Evolutionary conservation across 495 filamentous ascomycete genomes (phyloP).

Genomic region (Trichocladium uniseriatum): DNA sequence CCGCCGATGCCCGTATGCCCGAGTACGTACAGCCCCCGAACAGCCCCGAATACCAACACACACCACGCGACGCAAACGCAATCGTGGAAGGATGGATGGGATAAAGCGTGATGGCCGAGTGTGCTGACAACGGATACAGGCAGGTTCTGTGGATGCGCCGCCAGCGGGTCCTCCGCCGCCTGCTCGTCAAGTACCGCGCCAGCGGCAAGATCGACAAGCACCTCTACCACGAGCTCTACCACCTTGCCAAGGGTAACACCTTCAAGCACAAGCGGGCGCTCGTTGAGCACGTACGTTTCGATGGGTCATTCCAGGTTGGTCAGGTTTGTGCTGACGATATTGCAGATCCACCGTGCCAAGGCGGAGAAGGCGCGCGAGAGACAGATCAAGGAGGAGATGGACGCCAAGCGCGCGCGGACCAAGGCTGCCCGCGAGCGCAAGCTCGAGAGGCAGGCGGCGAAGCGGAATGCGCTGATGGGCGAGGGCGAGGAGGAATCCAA

Average conservation of each 20-base stretch:
- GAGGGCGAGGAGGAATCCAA: conserved; percentile 58
- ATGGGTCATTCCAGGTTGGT: no score
- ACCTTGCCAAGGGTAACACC: conserved; percentile 99
- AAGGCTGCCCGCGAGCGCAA: conserved; percentile 98
- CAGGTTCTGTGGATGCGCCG: conserved; percentile 99
- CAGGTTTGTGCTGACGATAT: conserved; percentile 15
- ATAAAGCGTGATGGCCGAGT: not conserved
- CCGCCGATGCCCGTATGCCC: conserved; percentile 98
- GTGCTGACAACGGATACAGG: conserved; percentile 42
- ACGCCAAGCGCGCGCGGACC: conserved; percentile 98
- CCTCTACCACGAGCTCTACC: conserved; percentile 99
- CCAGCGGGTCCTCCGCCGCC: conserved; percentile 95
- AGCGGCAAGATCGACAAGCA: conserved; percentile 99
- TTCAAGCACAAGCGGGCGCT: conserved; percentile 99
- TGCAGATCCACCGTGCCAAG: conserved; percentile 98
- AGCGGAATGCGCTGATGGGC: conserved; percentile 74
- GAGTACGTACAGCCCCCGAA: conserved; percentile 51
- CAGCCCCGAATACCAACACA: not conserved
- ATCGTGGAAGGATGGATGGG: not conserved
- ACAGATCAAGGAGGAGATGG: conserved; percentile 96
- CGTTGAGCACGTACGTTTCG: conserved; percentile 90
- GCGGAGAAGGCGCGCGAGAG: conserved; percentile 95
- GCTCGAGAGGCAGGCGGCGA: conserved; percentile 74
- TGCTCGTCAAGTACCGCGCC: conserved; percentile 98
- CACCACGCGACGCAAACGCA: no score